Conservation (phyloP, 306 rosid species). For the Psophocarpus tetragonolobus region DNA sequence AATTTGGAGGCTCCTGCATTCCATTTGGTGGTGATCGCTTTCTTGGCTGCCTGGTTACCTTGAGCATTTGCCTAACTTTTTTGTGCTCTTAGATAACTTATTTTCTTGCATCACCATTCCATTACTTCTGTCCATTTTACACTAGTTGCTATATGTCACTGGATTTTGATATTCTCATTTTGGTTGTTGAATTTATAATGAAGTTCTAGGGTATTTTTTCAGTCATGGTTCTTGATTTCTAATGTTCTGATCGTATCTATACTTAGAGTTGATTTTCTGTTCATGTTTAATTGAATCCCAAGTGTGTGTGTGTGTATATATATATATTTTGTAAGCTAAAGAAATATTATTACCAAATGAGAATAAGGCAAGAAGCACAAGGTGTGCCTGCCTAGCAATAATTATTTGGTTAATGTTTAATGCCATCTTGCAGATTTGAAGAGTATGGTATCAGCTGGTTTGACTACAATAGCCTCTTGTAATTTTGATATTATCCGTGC, state of each 20-base stretch:
- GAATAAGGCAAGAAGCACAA: too few relatives aligned
- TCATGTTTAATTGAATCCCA: not conserved
- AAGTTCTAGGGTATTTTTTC: not conserved
- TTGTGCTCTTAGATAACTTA: not conserved
- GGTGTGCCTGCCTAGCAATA: too few relatives aligned
- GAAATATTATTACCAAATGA: too few relatives aligned
- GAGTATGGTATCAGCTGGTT: constrained; percentile 88
- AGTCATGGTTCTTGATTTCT: not conserved
- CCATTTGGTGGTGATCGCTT: not conserved
- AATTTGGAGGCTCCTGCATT: not conserved
- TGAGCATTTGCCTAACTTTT: not conserved
- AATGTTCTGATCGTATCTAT: not conserved
- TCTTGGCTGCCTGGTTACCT: not conserved
- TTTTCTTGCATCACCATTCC: not conserved
- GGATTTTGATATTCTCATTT: not conserved
- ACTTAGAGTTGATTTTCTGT: constrained; percentile 7
- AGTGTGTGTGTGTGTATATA: too few relatives aligned
- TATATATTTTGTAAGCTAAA: too few relatives aligned
- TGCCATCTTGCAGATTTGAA: constrained; percentile 66
- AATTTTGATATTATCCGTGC: constrained; percentile 59
- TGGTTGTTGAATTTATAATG: not conserved
- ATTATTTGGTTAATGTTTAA: too few relatives aligned
- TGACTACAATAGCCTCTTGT: constrained; percentile 72
- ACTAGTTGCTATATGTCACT: not conserved
- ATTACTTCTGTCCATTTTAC: not conserved